These are phyloP conservation scores for Exophiala bonariae DNA, from an alignment of 2,329 filamentous ascomycete species.

Conservation along the genomic window DNA sequence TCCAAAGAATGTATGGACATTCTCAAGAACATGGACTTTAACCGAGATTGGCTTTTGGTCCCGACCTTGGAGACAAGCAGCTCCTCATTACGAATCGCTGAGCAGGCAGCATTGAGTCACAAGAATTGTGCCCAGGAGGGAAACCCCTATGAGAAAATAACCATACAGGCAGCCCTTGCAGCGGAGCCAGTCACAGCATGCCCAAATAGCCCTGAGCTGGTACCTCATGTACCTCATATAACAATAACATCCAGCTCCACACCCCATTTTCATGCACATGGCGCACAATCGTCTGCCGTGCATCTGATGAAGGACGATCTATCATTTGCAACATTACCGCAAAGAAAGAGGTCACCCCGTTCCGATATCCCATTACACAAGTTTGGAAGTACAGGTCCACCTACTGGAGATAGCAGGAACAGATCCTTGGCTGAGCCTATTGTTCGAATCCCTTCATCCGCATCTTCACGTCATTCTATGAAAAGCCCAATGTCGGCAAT, in stretches of 20 bases:
- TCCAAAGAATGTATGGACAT: constrained; percentile 19
- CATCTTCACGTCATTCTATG: constrained; percentile 2
- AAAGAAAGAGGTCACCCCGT: neutral
- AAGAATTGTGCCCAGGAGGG: neutral
- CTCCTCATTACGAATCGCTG: too few relatives aligned
- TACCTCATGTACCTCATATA: neutral
- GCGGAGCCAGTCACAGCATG: neutral
- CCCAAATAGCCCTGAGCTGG: constrained; percentile 1
- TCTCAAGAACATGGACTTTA: constrained; percentile 16
- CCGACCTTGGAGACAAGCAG: too few relatives aligned
- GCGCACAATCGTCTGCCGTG: too few relatives aligned
- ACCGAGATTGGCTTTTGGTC: constrained; percentile 12
- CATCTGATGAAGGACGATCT: too few relatives aligned
- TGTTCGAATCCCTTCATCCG: constrained; percentile 9
- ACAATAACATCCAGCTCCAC: neutral
- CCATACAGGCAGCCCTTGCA: constrained; percentile 7
- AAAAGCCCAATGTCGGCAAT: constrained; percentile 11
- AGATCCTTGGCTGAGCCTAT: neutral
- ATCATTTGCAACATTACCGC: too few relatives aligned
- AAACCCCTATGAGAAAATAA: constrained; percentile 3
- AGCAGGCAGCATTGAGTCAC: too few relatives aligned
- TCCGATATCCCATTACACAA: neutral
- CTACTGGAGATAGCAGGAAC: too few relatives aligned
- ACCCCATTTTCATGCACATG: too few relatives aligned
- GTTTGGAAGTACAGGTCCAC: neutral